Base-by-base conservation (phyloP, 2,329 filamentous ascomycete genomes). In the Alternaria conjuncta region DNA sequence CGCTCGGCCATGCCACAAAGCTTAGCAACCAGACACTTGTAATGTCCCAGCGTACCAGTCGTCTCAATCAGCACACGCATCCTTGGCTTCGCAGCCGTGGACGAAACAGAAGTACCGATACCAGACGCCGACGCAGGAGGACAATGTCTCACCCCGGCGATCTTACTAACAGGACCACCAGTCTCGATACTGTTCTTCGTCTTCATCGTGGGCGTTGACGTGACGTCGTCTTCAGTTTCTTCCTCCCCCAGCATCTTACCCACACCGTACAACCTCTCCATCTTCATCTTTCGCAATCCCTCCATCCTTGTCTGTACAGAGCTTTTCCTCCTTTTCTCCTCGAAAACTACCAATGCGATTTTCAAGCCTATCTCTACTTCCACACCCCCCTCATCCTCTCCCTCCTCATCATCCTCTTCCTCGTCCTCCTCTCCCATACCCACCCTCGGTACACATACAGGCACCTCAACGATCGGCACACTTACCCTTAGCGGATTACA, bases 31-130 rank as follows among this genome's bases (percentile, higher is more conserved):
- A 61, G 7, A 20, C 58, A 61, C 20, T 56, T 49, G 25, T 23
- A 11, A 50, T 61, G 51, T 2, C 44, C 51, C 26, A 49, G 7
- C 7, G 50, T 50, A 61, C 51, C 50, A 7, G 28, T 25, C 21
- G 12, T 30, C 23, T 54, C 26, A 1, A 60, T 41, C 6, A 53
- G 56, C 6, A 53, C 47, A 13, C 46, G 46, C 8, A 58, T 36
- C 21, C 23, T 30, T 32, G 44, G 46, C 21, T 11, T 25, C 12
- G 26, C 12, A 5, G 26, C 8, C 4, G 47, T 3, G 15, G 47
- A 32, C 10, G 18, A 3, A 41, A 11, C 9, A 18, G 36, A 41
- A 18, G 36, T 18, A 11, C 36, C 36, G 3, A 9, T 41, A 18
- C 36, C 9, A 51, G 47, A 32, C 13, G 47, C 18, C 20, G 26